Evolutionary conservation across 768 basidiomycete genomes (phyloP).

Genomic region (Termitomyces sp.): DNA sequence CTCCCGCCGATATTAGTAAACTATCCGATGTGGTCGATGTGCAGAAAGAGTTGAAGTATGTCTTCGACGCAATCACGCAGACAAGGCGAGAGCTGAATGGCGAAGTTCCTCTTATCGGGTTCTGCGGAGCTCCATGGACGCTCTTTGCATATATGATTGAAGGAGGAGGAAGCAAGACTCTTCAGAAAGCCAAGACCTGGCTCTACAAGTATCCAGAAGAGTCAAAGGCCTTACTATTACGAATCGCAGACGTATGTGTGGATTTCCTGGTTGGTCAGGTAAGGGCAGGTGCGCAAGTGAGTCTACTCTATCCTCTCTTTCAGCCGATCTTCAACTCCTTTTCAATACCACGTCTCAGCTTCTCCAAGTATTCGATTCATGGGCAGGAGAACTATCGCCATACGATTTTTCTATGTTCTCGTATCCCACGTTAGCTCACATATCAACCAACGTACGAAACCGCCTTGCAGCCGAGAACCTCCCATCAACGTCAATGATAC

Average conservation of each 20-base stretch:
- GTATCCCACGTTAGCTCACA: slow-evolving; percentile 69
- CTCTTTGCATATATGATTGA: slow-evolving; percentile 98
- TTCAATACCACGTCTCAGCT: slow-evolving; percentile 43
- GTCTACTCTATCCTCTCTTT: slow-evolving; percentile 11
- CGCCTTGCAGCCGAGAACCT: slow-evolving; percentile 49
- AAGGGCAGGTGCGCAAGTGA: slow-evolving; percentile 92
- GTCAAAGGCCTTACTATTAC: slow-evolving; percentile 67
- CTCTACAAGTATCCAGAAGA: slow-evolving; percentile 85
- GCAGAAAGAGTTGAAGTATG: slow-evolving; percentile 81
- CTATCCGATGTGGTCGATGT: slow-evolving; percentile 66
- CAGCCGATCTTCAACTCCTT: background rate
- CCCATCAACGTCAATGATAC: slow-evolving; percentile 69
- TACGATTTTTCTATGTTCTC: slow-evolving; percentile 83
- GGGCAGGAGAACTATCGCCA: slow-evolving; percentile 89
- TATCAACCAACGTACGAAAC: slow-evolving; percentile 61
- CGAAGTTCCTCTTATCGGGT: slow-evolving; percentile 93
- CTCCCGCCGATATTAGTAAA: slow-evolving; percentile 64
- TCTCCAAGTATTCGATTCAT: slow-evolving; percentile 96
- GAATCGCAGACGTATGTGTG: slow-evolving; percentile 85
- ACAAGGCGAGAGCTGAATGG: slow-evolving; percentile 79
- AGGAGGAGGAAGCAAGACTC: slow-evolving; percentile 87
- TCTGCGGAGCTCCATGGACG: slow-evolving; percentile 98
- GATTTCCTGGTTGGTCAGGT: slow-evolving; percentile 91
- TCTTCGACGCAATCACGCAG: slow-evolving; percentile 86
- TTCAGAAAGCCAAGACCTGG: slow-evolving; percentile 92